Percentiles rank a stretch among this genome's conserved stretches.
phyloP scores from a whole-genome alignment of 2,329 filamentous ascomycete genomes.

The Annulohypoxylon truncatum region DNA sequence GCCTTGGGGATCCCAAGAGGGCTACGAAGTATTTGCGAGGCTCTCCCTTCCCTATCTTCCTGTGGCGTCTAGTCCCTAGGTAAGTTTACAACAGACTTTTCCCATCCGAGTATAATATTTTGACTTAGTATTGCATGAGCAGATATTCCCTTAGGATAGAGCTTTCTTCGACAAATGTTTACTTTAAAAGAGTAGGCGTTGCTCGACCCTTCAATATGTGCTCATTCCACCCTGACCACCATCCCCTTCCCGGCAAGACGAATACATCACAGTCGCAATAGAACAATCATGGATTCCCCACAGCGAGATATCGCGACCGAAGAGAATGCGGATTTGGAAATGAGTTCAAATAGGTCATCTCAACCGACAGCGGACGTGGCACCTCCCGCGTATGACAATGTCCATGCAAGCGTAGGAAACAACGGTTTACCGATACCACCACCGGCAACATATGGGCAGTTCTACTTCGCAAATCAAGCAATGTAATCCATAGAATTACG shows the following conservation, averaged over 20 bases:
- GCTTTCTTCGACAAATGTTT: background rate
- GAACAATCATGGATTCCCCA: background rate
- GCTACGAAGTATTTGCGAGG: background rate
- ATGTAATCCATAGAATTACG: background rate
- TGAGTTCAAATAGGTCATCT: background rate
- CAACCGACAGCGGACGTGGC: background rate
- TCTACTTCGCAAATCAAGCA: background rate
- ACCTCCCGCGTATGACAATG: background rate
- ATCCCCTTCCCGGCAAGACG: background rate
- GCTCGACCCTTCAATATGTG: background rate
- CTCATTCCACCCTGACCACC: background rate
- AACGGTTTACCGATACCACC: background rate
- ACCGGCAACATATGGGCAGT: background rate
- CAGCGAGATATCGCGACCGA: background rate
- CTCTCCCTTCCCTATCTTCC: background rate
- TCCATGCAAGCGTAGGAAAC: background rate
- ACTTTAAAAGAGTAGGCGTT: background rate
- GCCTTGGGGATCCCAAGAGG: too few relatives aligned
- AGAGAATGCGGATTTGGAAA: background rate
- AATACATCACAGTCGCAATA: background rate
- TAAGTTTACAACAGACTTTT: background rate
- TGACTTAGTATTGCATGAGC: background rate
- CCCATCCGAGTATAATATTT: background rate
- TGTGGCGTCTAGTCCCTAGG: background rate
- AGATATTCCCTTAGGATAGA: background rate